Evolutionary conservation across 768 basidiomycete species (phyloP).

Genomic region (Psilocybe subaeruginosa): DNA sequence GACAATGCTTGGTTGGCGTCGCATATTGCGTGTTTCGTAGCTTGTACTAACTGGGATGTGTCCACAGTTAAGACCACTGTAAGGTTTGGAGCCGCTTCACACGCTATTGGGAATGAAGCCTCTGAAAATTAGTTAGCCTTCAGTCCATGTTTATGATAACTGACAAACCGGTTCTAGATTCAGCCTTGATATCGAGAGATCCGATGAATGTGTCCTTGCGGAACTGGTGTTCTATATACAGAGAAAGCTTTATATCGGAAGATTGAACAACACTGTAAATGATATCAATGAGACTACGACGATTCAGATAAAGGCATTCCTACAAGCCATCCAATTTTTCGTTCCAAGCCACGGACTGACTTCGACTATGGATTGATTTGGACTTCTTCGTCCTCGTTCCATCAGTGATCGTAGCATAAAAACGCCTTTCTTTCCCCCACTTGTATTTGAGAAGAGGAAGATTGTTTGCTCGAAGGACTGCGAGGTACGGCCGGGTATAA

Average conservation of each 20-base stretch:
- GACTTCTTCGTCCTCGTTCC: not conserved
- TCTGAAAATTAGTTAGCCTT: too few species aligned
- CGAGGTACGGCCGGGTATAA: too few species aligned
- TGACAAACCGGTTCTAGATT: too few species aligned
- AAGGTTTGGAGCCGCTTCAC: not conserved
- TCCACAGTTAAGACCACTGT: not conserved
- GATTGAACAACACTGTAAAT: not conserved
- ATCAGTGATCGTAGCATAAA: conserved; percentile 1
- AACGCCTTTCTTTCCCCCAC: not conserved
- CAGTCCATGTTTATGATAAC: too few species aligned
- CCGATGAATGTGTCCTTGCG: too few species aligned
- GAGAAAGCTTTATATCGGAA: not conserved
- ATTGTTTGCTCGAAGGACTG: not conserved
- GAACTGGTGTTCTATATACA: too few species aligned
- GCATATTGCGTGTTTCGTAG: not conserved
- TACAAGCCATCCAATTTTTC: conserved; percentile 3
- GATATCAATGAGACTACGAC: too few species aligned
- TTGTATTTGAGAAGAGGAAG: not conserved
- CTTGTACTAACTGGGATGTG: not conserved
- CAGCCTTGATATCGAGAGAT: too few species aligned
- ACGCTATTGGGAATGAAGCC: too few species aligned
- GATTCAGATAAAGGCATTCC: not conserved
- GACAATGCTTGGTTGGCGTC: not conserved
- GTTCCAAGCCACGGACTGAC: not conserved
- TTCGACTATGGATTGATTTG: not conserved